Percentiles rank a stretch among this genome's conserved stretches.
Evolutionary conservation across 1,284 basidiomycete species (phyloP).

Genomic region (Ceratobasidium sp.): DNA sequence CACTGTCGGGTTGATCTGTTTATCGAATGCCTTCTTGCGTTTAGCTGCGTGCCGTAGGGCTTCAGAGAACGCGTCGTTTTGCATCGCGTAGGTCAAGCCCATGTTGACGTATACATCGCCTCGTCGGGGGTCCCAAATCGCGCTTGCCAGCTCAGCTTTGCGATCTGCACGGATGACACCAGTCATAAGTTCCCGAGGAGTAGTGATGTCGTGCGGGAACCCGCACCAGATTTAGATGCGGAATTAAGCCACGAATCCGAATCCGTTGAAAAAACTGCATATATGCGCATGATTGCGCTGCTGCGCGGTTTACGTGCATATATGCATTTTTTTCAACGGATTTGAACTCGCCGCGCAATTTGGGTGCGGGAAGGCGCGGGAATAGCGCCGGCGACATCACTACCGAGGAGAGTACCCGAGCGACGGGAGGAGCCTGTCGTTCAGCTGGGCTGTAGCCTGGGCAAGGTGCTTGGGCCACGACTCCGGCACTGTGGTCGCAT

Average conservation of each 20-base stretch:
- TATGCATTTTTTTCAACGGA: too few relatives aligned
- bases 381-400: too few relatives aligned
- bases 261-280: too few relatives aligned
- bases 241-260: too few relatives aligned
- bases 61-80: conserved; percentile 12
- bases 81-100: conserved; percentile 36
- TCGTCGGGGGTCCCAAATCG: neutral
- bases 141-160: neutral
- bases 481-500: neutral
- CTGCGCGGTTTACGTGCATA: too few relatives aligned
- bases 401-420: conserved; percentile 38
- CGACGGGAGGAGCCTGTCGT: conserved; percentile 43
- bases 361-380: too few relatives aligned
- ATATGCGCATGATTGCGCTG: too few relatives aligned
- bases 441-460: conserved; percentile 41
- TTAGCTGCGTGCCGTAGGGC: conserved; percentile 13
- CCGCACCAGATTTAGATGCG: too few relatives aligned
- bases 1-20: neutral
- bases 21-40: conserved; percentile 36
- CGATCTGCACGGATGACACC: conserved; percentile 6
- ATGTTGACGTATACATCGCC: conserved; percentile 19
- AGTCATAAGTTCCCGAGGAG: conserved; percentile 43
- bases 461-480: conserved; percentile 35
- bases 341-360: too few relatives aligned
- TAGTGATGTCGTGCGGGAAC: too few relatives aligned